Conservation (phyloP, 202 grass and related monocot genomes). For the Schoenoplectus triqueter region DNA sequence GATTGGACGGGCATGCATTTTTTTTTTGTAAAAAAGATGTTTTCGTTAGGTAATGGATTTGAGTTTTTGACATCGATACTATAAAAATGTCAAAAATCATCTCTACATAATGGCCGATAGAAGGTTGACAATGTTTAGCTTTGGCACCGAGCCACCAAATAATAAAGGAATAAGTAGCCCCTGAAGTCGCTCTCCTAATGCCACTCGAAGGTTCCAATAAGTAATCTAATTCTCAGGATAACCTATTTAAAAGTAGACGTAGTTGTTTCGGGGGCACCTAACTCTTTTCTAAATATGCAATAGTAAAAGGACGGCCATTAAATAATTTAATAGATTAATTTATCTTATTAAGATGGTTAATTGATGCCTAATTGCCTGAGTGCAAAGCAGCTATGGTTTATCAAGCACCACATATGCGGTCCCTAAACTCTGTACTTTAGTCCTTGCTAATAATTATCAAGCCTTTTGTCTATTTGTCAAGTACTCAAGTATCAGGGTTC, state of each 20-base stretch:
- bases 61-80: not conserved
- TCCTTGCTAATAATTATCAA: not conserved
- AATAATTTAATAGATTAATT: not conserved
- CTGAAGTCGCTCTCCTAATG: constrained; percentile 26
- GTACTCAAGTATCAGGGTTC: not conserved
- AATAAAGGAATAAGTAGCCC: not conserved
- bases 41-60: not conserved
- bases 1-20: not conserved
- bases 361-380: not conserved
- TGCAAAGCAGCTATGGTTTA: not conserved
- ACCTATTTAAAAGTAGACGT: constrained; percentile 1
- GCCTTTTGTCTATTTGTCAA: too few relatives aligned
- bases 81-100: constrained; percentile 10
- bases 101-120: not conserved
- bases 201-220: constrained; percentile 20
- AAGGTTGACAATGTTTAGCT: not conserved
- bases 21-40: not conserved
- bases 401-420: not conserved
- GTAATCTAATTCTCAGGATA: not conserved
- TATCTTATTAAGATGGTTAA: not conserved
- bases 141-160: too few relatives aligned
- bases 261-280: not conserved
- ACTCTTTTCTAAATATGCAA: not conserved
- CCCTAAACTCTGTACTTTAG: not conserved
- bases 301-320: not conserved